Base-by-base conservation (phyloP, 2,329 filamentous ascomycete species). In the Apiospora malaysiana region DNA sequence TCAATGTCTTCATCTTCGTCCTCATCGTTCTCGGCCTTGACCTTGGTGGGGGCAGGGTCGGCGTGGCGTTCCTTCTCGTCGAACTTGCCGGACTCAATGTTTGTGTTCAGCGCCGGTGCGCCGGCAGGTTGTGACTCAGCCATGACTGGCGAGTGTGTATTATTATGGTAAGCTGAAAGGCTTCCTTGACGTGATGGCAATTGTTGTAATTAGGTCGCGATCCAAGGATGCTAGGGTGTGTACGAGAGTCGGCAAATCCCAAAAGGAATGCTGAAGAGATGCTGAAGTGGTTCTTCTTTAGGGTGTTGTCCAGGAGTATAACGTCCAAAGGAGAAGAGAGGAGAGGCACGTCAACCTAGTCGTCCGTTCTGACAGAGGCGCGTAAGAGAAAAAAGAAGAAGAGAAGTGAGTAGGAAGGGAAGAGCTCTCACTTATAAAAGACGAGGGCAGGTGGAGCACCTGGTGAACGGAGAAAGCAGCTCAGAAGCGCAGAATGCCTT, bases 1-100 rank as follows among this genome's bases (percentile, higher is more conserved):
- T 97, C 93, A 76, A 97, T 94, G 80, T 95, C 92, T 84, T 94
- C 92, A 77, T 94, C 92, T 65, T 93, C 92, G 27, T 94, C 92
- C 67, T 93, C 91, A 7, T 91, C 90, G 42, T 88, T 88, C 59
- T 82, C 84, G 27, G 78, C 80, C 78, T 83, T 85, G 72, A 79
- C 77, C 77, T 83, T 82, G 78, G 81, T 80, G 71, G 80, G 73
- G 56, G 80, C 74, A 66, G 79, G 75, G 49, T 78, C 77, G 72
- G 81, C 78, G 71, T 82, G 72, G 70, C 78, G 77, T 71, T 81
- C 82, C 85, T 91, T 91, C 85, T 92, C 90, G 81, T 90, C 86
- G 81, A 92, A 91, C 79, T 85, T 83, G 75, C 89, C 89, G 75
- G 87, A 87, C 81, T 91, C 89, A 77, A 91, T 91, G 80, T 87